A percentile compares a stretch with the other conserved stretches of the same genome.
These are phyloP conservation scores for Lachnellula cervina DNA, from an alignment of 2,329 filamentous ascomycete species.

Conservation along the genomic window DNA sequence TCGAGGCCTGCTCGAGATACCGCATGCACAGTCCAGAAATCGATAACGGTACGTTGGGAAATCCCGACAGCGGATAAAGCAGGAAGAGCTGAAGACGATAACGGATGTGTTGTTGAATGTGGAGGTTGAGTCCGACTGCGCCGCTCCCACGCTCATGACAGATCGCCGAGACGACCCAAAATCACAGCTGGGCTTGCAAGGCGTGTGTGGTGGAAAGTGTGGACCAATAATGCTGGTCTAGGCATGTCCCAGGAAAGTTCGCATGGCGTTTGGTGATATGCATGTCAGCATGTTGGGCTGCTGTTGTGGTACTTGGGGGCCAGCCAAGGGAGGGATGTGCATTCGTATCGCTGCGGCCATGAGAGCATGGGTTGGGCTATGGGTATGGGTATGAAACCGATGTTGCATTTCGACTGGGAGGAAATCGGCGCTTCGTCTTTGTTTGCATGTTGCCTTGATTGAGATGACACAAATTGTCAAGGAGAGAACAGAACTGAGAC, in stretches of 20 bases:
- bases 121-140: neutral
- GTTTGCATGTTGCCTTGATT: neutral
- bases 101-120: neutral
- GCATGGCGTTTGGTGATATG: constrained; percentile 3
- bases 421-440: neutral
- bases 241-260: constrained; percentile 1
- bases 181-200: neutral
- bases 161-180: neutral
- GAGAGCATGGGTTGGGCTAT: neutral
- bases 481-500: constrained; percentile 1
- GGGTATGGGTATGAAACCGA: constrained; percentile 2
- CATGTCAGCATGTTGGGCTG: constrained; percentile 7
- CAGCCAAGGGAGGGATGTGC: neutral
- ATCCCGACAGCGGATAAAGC: neutral
- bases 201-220: neutral
- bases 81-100: neutral
- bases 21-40: neutral
- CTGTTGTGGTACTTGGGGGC: constrained; percentile 6
- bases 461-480: neutral
- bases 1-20: neutral
- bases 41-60: neutral
- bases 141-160: neutral
- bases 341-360: constrained; percentile 1
- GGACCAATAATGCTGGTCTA: constrained; percentile 2
- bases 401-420: constrained; percentile 1